phyloP scores from a whole-genome alignment of 129 eudicot genomes.

The Apium graveolens region DNA sequence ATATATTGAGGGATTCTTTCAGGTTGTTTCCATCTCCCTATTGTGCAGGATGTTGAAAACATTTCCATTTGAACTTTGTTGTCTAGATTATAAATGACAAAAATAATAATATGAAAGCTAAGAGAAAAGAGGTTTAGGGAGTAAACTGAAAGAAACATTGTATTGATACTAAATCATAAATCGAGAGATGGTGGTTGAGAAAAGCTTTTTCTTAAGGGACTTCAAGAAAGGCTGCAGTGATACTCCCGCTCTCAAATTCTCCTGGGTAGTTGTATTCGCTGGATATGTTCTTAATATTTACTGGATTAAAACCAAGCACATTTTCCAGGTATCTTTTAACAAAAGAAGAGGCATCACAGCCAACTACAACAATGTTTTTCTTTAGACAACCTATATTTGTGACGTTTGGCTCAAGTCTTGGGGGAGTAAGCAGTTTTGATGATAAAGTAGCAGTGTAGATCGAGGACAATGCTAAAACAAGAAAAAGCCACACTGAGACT shows the following conservation, averaged over 20 bases:
- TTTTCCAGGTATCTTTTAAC: constrained; percentile 23
- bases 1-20: too few species aligned
- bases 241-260: constrained; percentile 22
- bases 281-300: constrained; percentile 16
- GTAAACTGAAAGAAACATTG: too few species aligned
- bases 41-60: too few species aligned
- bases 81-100: too few species aligned
- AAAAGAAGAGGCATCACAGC: constrained; percentile 29
- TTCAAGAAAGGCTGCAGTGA: constrained; percentile 30
- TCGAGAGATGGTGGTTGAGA: constrained; percentile 20
- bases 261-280: constrained; percentile 11
- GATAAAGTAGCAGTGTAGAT: constrained; percentile 27
- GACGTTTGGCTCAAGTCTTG: constrained; percentile 27
- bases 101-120: too few species aligned
- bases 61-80: too few species aligned
- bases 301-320: constrained; percentile 19
- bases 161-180: too few species aligned
- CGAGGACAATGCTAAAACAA: constrained; percentile 24
- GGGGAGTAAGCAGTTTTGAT: constrained; percentile 31
- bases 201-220: constrained; percentile 30
- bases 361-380: constrained; percentile 21
- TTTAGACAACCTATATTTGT: constrained; percentile 24
- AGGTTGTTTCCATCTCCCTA: too few species aligned
- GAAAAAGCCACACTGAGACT: constrained; percentile 28
- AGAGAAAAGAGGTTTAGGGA: too few species aligned